Base-by-base conservation (phyloP, 306 rosid genomes). In the Dicorynia guianensis region DNA sequence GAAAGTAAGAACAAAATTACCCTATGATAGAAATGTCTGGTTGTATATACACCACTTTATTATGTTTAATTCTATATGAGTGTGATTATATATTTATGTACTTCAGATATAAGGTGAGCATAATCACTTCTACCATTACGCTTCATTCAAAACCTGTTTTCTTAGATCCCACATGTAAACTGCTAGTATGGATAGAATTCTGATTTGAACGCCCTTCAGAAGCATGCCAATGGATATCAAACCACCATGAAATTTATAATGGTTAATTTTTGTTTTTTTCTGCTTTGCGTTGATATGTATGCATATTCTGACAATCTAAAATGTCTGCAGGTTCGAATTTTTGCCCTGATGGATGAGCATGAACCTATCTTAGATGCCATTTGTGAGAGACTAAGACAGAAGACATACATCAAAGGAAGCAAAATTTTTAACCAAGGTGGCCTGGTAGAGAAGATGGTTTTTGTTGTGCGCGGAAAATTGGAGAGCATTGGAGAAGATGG, bases 361-460 rank as follows among this genome's bases (percentile, higher is more conserved):
- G 94, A 87, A 1, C 94, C 82, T 19, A 85, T 91, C 71, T 83
- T 91, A 81, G 96, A 94, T 63, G 93, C 88, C 64, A 84, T 94
- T 18, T 84, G 96, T 33, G 93, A 84, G 83, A 94, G 89, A 81
- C 84, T 91, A 46, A 83, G 88, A 40, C 98, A 85, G 61, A 91
- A 82, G 75, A 91, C 89, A 17, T 94, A 94, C 55, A 91, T 94
- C 59, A 72, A 87, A 76, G 97, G 91, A 67, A 91, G 98, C 87
- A 88, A 57, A 69, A 71, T 90, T 70, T 67, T 94, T 62, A 64
- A 65, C 59, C 50, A 10, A 1, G 95, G 96, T 50, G 90, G 93
- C 63, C 72, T 87, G 14, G 76, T 94, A 8, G 96, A 91, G 82
- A 91, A 94, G 83, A 92, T 94, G 90, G 89, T 89, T 63, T 94